phyloP scores from a whole-genome alignment of 208 protist species.

The Wallacemonas rigidus region DNA sequence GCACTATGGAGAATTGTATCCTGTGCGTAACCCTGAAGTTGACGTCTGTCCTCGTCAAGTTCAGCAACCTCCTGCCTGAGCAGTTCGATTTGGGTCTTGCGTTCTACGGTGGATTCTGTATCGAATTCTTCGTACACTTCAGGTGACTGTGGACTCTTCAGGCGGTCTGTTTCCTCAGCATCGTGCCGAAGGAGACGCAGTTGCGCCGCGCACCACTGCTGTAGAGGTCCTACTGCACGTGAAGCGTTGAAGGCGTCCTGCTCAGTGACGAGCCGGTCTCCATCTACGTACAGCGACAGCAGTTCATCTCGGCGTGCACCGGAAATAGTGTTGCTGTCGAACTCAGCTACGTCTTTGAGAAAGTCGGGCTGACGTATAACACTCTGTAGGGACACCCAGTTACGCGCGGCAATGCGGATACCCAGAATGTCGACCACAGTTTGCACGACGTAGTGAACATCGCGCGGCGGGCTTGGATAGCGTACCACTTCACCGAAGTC shows the following conservation, averaged over 20 bases:
- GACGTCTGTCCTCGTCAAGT: constrained; percentile 18
- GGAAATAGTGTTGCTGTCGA: constrained; percentile 40
- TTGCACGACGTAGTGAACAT: constrained; percentile 31
- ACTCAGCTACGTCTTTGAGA: constrained; percentile 33
- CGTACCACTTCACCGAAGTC: constrained; percentile 35
- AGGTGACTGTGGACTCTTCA: constrained; percentile 4
- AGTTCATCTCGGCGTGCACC: constrained; percentile 27
- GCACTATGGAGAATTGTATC: constrained; percentile 15
- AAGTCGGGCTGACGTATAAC: constrained; percentile 34
- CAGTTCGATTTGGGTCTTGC: constrained; percentile 17
- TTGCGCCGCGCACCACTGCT: constrained; percentile 43
- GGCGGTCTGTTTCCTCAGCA: not conserved
- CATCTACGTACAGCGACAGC: constrained; percentile 27
- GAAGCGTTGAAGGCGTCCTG: constrained; percentile 34
- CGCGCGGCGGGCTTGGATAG: constrained; percentile 27
- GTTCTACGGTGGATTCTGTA: constrained; percentile 12
- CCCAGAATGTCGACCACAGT: constrained; percentile 45
- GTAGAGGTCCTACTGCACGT: constrained; percentile 27
- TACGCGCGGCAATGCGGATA: constrained; percentile 18
- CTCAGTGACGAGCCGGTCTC: constrained; percentile 21
- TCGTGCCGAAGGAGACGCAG: constrained; percentile 30
- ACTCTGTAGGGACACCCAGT: constrained; percentile 31
- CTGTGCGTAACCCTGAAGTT: constrained; percentile 9
- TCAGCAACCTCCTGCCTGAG: constrained; percentile 13
- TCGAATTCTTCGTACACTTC: constrained; percentile 12